phyloP scores from a whole-genome alignment of 768 basidiomycete genomes.

The Imleria badia region DNA sequence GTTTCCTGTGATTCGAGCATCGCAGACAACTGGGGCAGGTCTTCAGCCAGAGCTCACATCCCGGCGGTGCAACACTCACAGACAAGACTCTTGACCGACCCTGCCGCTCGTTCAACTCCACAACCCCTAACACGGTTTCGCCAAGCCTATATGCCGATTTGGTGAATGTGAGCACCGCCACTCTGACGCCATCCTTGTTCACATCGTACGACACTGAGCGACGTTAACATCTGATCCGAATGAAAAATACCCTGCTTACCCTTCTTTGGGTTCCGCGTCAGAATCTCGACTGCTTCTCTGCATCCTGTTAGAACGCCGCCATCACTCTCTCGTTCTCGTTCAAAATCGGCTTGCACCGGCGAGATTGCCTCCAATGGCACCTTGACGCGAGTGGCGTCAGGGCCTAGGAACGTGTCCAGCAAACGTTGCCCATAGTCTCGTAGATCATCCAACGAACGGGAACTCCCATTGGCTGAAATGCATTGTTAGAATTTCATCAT shows the following conservation, averaged over 20 bases:
- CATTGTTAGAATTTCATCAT: neutral
- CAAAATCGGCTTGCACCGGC: constrained; percentile 23
- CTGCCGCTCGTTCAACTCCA: constrained; percentile 78
- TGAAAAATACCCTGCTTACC: constrained; percentile 42
- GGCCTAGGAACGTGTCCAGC: constrained; percentile 45
- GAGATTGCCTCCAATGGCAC: constrained; percentile 25
- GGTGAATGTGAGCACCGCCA: constrained; percentile 88
- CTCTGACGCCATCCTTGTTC: constrained; percentile 85
- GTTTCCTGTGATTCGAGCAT: constrained; percentile 88
- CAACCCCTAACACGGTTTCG: constrained; percentile 86
- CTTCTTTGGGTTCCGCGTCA: constrained; percentile 88
- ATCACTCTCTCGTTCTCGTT: constrained; percentile 41
- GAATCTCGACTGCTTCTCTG: constrained; percentile 85
- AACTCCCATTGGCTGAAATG: constrained; percentile 13
- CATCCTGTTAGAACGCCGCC: constrained; percentile 51
- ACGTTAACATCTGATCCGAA: neutral
- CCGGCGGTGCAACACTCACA: constrained; percentile 43
- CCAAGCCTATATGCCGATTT: constrained; percentile 91
- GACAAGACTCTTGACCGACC: constrained; percentile 77
- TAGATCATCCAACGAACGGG: constrained; percentile 44
- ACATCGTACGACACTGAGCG: constrained; percentile 90
- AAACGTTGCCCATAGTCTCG: constrained; percentile 53
- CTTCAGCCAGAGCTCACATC: neutral
- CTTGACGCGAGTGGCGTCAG: constrained; percentile 26
- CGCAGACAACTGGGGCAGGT: constrained; percentile 68